Evolutionary conservation across 345 rosid species (phyloP).

Genomic region (Hypericum androsaemum): DNA sequence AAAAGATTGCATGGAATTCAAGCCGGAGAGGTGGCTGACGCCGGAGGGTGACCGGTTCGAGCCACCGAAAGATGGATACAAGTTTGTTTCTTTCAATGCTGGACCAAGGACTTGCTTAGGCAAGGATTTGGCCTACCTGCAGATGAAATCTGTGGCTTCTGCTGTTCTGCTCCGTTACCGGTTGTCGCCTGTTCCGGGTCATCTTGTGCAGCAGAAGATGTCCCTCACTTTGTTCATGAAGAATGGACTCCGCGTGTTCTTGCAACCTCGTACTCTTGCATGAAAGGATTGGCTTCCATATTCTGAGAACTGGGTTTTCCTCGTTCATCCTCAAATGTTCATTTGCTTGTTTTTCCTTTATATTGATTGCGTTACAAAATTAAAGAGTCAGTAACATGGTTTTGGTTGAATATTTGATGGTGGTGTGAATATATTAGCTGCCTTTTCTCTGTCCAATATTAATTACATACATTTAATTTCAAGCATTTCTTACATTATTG

Average conservation of each 20-base stretch:
- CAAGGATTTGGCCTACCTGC: constrained; percentile 2
- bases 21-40: constrained; percentile 7
- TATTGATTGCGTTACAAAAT: too few relatives aligned
- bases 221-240: constrained; percentile 5
- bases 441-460: too few relatives aligned
- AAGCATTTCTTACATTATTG: too few relatives aligned
- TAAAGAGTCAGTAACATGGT: too few relatives aligned
- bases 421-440: too few relatives aligned
- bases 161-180: constrained; percentile 1
- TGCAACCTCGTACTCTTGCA: constrained; percentile 2
- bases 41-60: not conserved
- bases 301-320: not conserved
- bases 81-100: constrained; percentile 1
- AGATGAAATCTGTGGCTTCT: constrained; percentile 3
- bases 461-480: too few relatives aligned
- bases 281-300: not conserved
- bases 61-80: constrained; percentile 2
- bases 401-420: too few relatives aligned
- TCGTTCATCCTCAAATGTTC: too few relatives aligned
- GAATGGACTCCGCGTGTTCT: not conserved
- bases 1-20: constrained; percentile 4
- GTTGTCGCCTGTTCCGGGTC: not conserved
- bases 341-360: too few relatives aligned
- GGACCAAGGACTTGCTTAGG: constrained; percentile 2
- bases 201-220: constrained; percentile 3